Evolutionary conservation across 768 basidiomycete genomes (phyloP).

Genomic region (Ramaria rubella): DNA sequence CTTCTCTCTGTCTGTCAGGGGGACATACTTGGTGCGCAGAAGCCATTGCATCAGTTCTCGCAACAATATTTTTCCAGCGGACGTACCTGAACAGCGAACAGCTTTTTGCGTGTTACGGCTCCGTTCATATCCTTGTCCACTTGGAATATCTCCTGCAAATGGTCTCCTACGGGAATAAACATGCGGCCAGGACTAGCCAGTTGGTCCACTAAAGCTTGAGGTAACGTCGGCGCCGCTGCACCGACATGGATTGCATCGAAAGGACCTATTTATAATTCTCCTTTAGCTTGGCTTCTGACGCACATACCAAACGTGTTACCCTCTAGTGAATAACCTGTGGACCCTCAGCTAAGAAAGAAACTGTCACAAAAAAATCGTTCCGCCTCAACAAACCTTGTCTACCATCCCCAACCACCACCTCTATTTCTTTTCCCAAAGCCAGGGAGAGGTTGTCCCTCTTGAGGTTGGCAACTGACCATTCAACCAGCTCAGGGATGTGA

Average conservation of each 20-base stretch:
- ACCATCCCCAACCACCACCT: conserved; percentile 73
- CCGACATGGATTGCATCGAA: conserved; percentile 91
- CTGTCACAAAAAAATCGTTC: background rate
- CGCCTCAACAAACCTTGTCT: conserved; percentile 46
- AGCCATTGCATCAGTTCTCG: background rate
- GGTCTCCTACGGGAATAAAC: conserved; percentile 84
- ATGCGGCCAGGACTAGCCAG: conserved; percentile 71
- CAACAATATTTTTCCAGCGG: background rate
- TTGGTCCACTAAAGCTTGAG: conserved; percentile 67
- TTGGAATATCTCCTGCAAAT: conserved; percentile 55
- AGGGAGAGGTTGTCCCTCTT: conserved; percentile 53
- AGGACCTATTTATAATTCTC: conserved; percentile 37
- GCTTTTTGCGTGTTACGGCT: conserved; percentile 48
- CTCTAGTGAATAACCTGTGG: background rate
- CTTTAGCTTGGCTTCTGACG: background rate
- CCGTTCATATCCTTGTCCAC: conserved; percentile 76
- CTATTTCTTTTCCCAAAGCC: conserved; percentile 50
- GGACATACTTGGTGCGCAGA: conserved; percentile 49
- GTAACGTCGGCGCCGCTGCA: conserved; percentile 76
- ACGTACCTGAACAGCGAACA: conserved; percentile 82
- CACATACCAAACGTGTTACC: conserved; percentile 11
- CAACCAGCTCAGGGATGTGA: conserved; percentile 74
- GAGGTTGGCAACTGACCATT: conserved; percentile 65
- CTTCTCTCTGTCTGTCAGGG: conserved; percentile 46
- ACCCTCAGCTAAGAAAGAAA: no score